A percentile compares a stretch with the other conserved stretches of the same genome.
Conservation (phyloP, 2,329 filamentous ascomycete genomes). For the Incumbomyces delicatus region DNA sequence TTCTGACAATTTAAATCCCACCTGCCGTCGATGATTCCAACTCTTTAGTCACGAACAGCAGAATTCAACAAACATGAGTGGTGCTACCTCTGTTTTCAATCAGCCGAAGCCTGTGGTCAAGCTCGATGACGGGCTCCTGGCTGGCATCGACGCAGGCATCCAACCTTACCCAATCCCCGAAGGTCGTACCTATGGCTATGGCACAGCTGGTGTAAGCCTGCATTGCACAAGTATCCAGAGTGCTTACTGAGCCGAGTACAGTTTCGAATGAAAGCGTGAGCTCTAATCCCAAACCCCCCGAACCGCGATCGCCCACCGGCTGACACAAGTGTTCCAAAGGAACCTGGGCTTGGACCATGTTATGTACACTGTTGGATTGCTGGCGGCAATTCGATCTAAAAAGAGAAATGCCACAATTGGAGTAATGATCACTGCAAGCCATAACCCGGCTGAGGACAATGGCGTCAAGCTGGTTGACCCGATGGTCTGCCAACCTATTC, state of each 20-base stretch:
- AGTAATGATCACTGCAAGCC: slow-evolving; percentile 91
- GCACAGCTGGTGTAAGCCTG: slow-evolving; percentile 49
- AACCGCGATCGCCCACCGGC: slow-evolving; percentile 38
- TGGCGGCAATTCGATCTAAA: slow-evolving; percentile 78
- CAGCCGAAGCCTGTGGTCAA: slow-evolving; percentile 19
- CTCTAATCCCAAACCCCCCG: slow-evolving; percentile 9
- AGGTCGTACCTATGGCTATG: slow-evolving; percentile 47
- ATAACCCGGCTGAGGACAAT: slow-evolving; percentile 84
- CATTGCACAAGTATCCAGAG: slow-evolving; percentile 5
- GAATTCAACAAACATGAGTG: not conserved
- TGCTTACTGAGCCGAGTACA: slow-evolving; percentile 23
- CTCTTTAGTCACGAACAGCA: not conserved
- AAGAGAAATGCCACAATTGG: slow-evolving; percentile 88
- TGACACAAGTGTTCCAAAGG: slow-evolving; percentile 22
- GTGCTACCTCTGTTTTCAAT: slow-evolving; percentile 15
- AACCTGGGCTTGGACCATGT: slow-evolving; percentile 39
- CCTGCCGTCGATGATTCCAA: too few relatives aligned
- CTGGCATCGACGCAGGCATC: slow-evolving; percentile 39
- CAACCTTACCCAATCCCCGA: slow-evolving; percentile 40
- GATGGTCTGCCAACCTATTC: slow-evolving; percentile 46
- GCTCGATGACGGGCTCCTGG: slow-evolving; percentile 26
- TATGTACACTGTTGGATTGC: slow-evolving; percentile 81
- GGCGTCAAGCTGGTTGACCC: slow-evolving; percentile 95
- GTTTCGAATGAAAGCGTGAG: slow-evolving; percentile 64
- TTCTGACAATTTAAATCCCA: not conserved